Base-by-base conservation (phyloP, 345 rosid genomes). In the Aquilaria yunnanensis region DNA sequence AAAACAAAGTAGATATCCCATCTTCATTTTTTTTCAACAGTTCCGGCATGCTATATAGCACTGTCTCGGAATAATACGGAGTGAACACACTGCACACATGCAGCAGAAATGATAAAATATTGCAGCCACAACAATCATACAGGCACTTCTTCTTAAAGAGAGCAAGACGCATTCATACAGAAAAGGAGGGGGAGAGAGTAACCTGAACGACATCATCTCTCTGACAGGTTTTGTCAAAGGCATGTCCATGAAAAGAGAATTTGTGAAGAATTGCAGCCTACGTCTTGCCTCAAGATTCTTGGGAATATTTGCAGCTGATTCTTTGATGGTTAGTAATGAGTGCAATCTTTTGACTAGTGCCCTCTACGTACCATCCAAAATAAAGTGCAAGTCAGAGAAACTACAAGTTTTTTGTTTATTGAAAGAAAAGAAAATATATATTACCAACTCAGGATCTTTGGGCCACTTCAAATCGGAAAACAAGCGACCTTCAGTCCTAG, bases 381-480 rank as follows among this genome's bases (percentile, higher is more conserved):
- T 63, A 63, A 55, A 66, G 54, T 57, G 63, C 66, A 43, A 32
- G 57, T 47, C 59, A 73, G 14, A 55, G 51, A 41, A 56, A 41
- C 53, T 47, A 47, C 47, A 6, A 56, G 33, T 51, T 23, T 23
- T 23, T 23, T 58, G 47, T 23, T 37, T 65, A 53, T 62, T 56
- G 68, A 60, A 43, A 56, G 64, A 37, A 23, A 64, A 33, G 62
- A 53, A 34, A 37, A 66, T 12, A 51, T 6, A 63, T 30, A 32
- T 12, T 78, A 93, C 99, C 97, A 90, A 56, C 72, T 88, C 97
- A 59, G 83, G 69, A 77, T 86, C 89, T 72, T 68, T 78, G 37
- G 99, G 99, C 99, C 97, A 94, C 63, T 82, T 86, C 76, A 94
- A 82, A 51, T 88, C 81, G 51, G 96, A 78, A 76, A 94, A 94